Evolutionary conservation across 306 rosid genomes (phyloP), one percentile per base, ranked within the genome.

Genomic region (Rosa lucieae): DNA sequence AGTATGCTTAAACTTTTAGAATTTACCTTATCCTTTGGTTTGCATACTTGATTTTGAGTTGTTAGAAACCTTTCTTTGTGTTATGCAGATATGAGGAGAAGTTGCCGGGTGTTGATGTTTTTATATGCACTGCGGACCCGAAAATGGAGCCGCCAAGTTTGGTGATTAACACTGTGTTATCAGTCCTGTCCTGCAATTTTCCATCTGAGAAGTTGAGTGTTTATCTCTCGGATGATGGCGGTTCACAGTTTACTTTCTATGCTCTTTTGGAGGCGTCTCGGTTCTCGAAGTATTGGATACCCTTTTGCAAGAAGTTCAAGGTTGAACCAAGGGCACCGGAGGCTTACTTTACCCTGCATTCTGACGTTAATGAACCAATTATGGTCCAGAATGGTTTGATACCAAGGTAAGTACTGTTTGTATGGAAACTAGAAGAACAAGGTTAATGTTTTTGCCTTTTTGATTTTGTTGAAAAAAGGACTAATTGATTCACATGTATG

Each of bases 51-150:
- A 14, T 26, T 26, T 62, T 29, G 20, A 12, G 42, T 62, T 26
- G 7, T 29, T 2, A 29, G 67, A 62, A 62, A 26, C 8, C 68
- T 26, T 53, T 53, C 23, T 29, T 29, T 62, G 42, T 75, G 20
- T 23, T 21, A 52, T 65, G 46, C 82, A 92, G 95, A 78, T 89
- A 79, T 13, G 87, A 85, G 70, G 81, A 84, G 26, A 58, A 81
- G 71, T 79, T 92, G 42, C 91, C 92, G 1, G 72, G 32, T 2
- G 84, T 89, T 26, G 97, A 90, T 83, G 83, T 87, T 0, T 89
- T 90, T 79, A 88, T 92, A n/a, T 90, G 93, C 87, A 92, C 95
- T 5, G 95, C 95, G 4, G 97, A 92, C 76, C 93, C 92, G 18
- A 77, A 1, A 47, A 32, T 90, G 69, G 97, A 90, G 82, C 93